Evolutionary conservation across 768 basidiomycete genomes (phyloP), one percentile per base, ranked within the genome.

Genomic region (Chiua virens): DNA sequence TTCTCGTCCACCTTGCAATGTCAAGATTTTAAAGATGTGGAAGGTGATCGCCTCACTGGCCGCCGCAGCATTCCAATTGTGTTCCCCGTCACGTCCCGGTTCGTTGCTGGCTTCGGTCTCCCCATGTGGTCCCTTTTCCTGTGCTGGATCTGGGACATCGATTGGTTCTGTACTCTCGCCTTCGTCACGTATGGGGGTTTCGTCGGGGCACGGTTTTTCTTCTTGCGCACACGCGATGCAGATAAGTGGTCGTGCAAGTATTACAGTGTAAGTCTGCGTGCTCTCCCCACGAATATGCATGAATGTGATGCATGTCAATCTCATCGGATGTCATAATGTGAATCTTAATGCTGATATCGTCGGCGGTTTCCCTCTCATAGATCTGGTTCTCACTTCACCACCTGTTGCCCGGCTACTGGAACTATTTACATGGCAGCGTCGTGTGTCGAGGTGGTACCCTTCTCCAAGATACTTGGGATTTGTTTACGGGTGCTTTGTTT

Each of bases 1-100:
- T 69, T 78, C 38, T 58, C 70, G 2, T 77, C 78, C 1, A 79
- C 78, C 4, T 72, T 78, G 11, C 77, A 79, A n/a, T 71, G 75
- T 1, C 75, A 79, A 60, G 79, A 80, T 51, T 80, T 76, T 49
- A 67, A 73, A 20, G 78, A 80, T 45, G 57, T 71, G 13, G 63
- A 66, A 11, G 79, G 79, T 0, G 79, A 79, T 45, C 56, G 59
- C 5, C 47, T 65, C 13, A 63, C 64, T 0, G 74, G 74, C 1
- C 68, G 78, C 5, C 22, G 63, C 4, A 80, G 78, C 0, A 56
- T 80, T 20, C 79, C 78, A 2, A 75, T 79, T 43, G 65, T 70
- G 25, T 70, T 72, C 25, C 78, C 79, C 1, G 49, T 63, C 20
- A 23, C 62, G 1, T 71, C 75, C 0, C 65, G 76, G 4, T 39